Conservation (phyloP, 352 stramenopile species). For the Phytophthora sojae region DNA sequence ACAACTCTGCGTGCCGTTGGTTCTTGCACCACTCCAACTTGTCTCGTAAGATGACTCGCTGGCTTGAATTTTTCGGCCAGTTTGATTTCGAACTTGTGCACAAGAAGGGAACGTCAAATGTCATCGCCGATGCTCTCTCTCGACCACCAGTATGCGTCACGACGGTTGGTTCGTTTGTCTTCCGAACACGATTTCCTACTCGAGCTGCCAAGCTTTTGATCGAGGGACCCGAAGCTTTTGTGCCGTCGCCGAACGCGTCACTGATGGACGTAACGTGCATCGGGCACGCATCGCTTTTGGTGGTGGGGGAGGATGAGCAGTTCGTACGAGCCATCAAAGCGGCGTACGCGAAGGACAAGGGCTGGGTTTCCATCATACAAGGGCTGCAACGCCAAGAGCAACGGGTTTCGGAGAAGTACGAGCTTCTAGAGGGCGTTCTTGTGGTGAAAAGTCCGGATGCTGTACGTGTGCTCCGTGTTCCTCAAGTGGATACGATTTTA, state of each 20-base stretch:
- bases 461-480: constrained; percentile 2
- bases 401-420: neutral
- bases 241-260: neutral
- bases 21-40: constrained; percentile 8
- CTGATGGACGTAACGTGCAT: neutral
- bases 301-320: constrained; percentile 9
- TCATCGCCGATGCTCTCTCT: constrained; percentile 4
- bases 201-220: constrained; percentile 5
- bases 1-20: constrained; percentile 9
- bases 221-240: constrained; percentile 4
- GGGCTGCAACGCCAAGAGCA: neutral
- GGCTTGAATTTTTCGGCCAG: constrained; percentile 9
- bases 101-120: constrained; percentile 8
- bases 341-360: constrained; percentile 4
- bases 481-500: constrained; percentile 1
- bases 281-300: neutral
- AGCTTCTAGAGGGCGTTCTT: neutral
- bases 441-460: constrained; percentile 3
- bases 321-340: constrained; percentile 4
- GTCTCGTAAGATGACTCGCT: constrained; percentile 2
- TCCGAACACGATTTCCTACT: constrained; percentile 4
- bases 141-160: constrained; percentile 8
- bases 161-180: constrained; percentile 1
- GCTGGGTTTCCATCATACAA: constrained; percentile 3
- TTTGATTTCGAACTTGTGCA: constrained; percentile 16